Evolutionary conservation across 2,329 filamentous ascomycete genomes (phyloP), one percentile per base, ranked within the genome.

Genomic region (Colletotrichum endophyticum): DNA sequence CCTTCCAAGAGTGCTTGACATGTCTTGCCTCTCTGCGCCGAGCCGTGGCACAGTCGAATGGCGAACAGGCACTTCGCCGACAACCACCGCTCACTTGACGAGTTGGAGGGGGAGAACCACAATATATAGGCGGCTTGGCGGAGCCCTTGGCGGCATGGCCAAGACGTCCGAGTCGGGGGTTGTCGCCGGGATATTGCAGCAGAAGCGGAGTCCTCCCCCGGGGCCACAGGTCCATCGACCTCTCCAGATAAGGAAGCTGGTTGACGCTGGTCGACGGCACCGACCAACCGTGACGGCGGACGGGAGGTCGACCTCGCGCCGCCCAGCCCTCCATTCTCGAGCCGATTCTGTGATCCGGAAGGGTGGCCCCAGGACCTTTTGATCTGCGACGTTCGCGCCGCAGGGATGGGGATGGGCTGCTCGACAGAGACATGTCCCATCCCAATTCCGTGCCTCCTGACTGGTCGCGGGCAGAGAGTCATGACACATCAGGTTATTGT

Each of bases 61-160:
- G n/a, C n/a, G 53, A 53, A 1, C 25, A 27, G 27, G 56, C 16
- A 27, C 56, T 0, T 59, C 25, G 32, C 62, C 34, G 9, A 44
- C 11, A 32, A 64, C 13, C 32, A 44, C 11, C 61, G 61, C 56
- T 39, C 36, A 39, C 36, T 39, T 39, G 16, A 16, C 32, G 25
- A 39, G 28, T 61, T 59, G 49, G 5, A 53, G 28, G 30, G 30
- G 66, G 49, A 59, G 39, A 32, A 53, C 36, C 22, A 19, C 36
- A 25, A 70, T 70, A 73, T 67, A 70, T 70, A 59, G 66, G 39
- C 72, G 56, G 19, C 72, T 73, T 73, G 72, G 72, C 72, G 66
- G 66, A 8, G 28, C 12, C 8, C 72, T 73, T 73, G 57, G 72
- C 72, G 30, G 66, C 66, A 64, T 39, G 57, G 57, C 13, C 66